Conservation (phyloP, 1,284 basidiomycete genomes). For the Exobasidium cylindrosporum region DNA sequence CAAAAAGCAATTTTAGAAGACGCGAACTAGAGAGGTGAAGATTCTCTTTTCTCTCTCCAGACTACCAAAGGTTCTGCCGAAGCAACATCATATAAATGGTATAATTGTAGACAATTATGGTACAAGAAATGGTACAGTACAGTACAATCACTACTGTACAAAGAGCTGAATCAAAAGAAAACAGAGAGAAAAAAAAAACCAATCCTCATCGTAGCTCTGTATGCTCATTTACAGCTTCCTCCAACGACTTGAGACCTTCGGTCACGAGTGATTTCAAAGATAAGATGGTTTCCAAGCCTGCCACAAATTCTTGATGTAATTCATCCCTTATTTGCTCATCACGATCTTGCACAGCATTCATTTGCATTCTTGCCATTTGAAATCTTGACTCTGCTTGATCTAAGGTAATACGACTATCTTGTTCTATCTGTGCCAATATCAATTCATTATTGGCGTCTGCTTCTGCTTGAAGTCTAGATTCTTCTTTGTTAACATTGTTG, state of each 20-base stretch:
- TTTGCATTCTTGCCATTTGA: conserved; percentile 1
- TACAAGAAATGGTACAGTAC: too few relatives aligned
- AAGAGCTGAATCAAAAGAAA: too few relatives aligned
- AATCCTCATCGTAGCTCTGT: too few relatives aligned
- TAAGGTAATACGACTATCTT: neutral
- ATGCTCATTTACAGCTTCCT: neutral
- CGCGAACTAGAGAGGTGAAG: too few relatives aligned
- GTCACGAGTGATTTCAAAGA: neutral
- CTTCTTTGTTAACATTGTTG: neutral
- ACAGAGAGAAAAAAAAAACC: too few relatives aligned
- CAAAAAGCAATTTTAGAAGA: too few relatives aligned
- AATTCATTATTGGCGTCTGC: neutral
- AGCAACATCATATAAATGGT: too few relatives aligned
- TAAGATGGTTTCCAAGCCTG: neutral
- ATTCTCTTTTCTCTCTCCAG: too few relatives aligned
- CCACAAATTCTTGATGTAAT: conserved; percentile 1
- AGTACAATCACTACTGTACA: too few relatives aligned
- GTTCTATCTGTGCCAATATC: neutral
- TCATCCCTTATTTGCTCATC: neutral
- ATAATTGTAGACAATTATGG: too few relatives aligned
- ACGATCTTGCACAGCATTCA: neutral
- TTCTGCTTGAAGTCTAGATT: conserved; percentile 1
- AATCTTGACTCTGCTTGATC: neutral
- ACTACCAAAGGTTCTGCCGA: too few relatives aligned
- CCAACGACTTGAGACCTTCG: neutral